These are phyloP conservation scores for Alisma plantagoaquatica DNA, from an alignment of 106 monocot genomes.

Conservation along the genomic window DNA sequence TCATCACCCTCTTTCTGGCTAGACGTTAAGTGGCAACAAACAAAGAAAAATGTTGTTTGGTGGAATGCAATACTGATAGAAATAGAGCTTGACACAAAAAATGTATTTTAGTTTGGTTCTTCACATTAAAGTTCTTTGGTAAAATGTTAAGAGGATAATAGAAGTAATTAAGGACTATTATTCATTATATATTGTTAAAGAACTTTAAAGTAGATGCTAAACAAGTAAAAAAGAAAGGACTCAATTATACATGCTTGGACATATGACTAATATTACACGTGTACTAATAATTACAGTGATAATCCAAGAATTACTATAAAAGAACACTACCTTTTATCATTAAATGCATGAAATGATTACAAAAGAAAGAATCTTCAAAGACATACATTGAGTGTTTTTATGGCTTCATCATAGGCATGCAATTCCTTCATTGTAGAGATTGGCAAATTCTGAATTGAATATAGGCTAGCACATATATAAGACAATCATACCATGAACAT, in stretches of 20 bases:
- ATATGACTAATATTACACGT: not conserved
- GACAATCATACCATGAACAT: no score
- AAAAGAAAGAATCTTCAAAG: not conserved
- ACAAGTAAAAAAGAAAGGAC: not conserved
- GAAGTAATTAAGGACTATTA: no score
- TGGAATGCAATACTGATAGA: slow-evolving; percentile 10
- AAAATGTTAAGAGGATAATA: no score
- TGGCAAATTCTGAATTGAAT: no score
- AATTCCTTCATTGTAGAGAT: no score
- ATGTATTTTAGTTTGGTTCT: not conserved
- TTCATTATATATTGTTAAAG: not conserved
- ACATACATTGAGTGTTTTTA: slow-evolving; percentile 39
- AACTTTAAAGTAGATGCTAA: not conserved
- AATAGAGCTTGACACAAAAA: slow-evolving; percentile 6
- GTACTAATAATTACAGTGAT: not conserved
- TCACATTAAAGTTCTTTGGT: no score
- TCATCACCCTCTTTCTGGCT: slow-evolving; percentile 11
- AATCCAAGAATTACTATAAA: not conserved
- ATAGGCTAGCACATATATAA: no score
- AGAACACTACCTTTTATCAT: no score
- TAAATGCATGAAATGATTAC: no score
- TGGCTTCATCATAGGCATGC: no score
- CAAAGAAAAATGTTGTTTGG: slow-evolving; percentile 11
- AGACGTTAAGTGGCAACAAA: slow-evolving; percentile 10
- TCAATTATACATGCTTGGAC: not conserved